phyloP scores from a whole-genome alignment of 2,329 filamentous ascomycete species.

The Colletotrichum chrysophilum region DNA sequence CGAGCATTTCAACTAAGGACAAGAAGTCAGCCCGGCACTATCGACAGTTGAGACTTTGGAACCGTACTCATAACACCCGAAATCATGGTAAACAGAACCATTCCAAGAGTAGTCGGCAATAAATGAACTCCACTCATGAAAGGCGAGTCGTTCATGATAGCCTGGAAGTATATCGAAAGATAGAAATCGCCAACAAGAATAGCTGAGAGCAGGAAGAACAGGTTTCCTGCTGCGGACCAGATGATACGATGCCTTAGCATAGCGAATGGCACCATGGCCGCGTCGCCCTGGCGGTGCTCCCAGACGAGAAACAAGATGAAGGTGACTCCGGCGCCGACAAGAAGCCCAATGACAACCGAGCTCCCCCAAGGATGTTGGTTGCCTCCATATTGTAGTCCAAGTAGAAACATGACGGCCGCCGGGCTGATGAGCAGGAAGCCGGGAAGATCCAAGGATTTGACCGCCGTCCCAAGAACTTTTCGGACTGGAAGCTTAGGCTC shows the following conservation, averaged over 20 bases:
- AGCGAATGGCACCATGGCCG: conserved; percentile 54
- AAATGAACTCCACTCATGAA: conserved; percentile 31
- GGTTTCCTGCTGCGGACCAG: conserved; percentile 43
- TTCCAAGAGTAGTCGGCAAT: conserved; percentile 28
- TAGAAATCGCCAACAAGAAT: conserved; percentile 53
- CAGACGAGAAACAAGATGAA: conserved; percentile 42
- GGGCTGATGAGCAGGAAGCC: conserved; percentile 48
- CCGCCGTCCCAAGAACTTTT: not conserved
- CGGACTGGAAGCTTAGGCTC: not conserved
- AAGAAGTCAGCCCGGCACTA: not conserved
- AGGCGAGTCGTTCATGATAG: conserved; percentile 34
- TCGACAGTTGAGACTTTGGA: not conserved
- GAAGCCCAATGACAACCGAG: conserved; percentile 41
- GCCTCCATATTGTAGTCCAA: conserved; percentile 50
- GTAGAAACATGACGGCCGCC: conserved; percentile 43
- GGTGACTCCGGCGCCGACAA: conserved; percentile 38
- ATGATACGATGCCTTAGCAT: conserved; percentile 49
- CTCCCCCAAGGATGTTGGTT: conserved; percentile 44
- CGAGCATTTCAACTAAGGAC: conserved; percentile 6
- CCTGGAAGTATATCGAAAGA: conserved; percentile 57
- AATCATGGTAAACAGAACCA: conserved; percentile 24
- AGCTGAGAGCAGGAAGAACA: conserved; percentile 46
- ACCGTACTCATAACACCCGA: conserved; percentile 30
- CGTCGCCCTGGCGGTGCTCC: conserved; percentile 47
- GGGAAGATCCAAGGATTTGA: conserved; percentile 39